phyloP scores from a whole-genome alignment of 2,329 filamentous ascomycete genomes.

The Penicillium fuscoglaucum region DNA sequence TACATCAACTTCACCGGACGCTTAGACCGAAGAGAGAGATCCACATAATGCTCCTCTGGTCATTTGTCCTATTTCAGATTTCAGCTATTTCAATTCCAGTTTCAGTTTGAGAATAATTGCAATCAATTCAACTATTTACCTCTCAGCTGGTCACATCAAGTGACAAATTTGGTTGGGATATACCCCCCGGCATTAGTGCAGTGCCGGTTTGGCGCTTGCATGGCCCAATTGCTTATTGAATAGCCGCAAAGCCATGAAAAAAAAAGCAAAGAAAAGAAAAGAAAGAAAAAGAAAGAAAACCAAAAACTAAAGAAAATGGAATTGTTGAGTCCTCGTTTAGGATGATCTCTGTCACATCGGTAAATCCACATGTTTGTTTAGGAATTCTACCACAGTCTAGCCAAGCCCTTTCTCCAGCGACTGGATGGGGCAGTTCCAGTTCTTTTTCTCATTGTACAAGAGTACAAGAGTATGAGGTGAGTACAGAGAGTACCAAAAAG shows the following conservation, averaged over 20 bases:
- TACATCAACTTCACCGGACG: conserved; percentile 1
- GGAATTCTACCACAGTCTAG: neutral
- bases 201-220: neutral
- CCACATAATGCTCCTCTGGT: neutral
- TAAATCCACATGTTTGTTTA: neutral
- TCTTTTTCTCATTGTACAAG: neutral
- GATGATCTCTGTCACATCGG: conserved; percentile 7
- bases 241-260: neutral
- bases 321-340: neutral
- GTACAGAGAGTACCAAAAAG: neutral
- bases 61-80: neutral
- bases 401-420: neutral
- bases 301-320: neutral
- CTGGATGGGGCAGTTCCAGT: conserved; percentile 10
- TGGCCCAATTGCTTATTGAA: conserved; percentile 11
- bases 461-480: neutral
- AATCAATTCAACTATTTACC: neutral
- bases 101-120: neutral
- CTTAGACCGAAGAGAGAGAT: neutral
- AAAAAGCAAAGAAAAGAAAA: too few species aligned
- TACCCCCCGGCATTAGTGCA: neutral
- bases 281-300: neutral
- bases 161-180: neutral
- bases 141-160: neutral
- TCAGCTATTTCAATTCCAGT: neutral